These are phyloP conservation scores for Dissophora ornata DNA, from an alignment of 192 early-diverging fungal species.

Conservation along the genomic window DNA sequence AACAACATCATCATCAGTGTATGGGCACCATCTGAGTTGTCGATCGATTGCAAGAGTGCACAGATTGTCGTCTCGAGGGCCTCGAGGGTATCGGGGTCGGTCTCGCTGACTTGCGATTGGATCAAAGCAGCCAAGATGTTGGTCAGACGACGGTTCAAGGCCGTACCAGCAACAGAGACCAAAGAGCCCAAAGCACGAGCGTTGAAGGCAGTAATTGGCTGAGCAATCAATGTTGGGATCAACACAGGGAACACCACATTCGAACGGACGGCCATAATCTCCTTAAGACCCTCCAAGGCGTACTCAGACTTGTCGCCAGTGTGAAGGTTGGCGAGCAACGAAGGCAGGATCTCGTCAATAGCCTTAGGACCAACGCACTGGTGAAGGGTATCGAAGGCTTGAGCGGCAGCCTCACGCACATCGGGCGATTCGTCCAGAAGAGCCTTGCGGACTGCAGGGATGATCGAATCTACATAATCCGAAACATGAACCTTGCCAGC, in stretches of 20 bases:
- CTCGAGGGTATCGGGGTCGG: constrained; percentile 67
- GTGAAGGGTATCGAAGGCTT: constrained; percentile 94
- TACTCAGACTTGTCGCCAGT: constrained; percentile 69
- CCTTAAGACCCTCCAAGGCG: constrained; percentile 95
- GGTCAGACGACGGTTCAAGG: constrained; percentile 84
- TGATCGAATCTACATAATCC: constrained; percentile 88
- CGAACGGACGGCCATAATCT: constrained; percentile 97
- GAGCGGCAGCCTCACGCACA: constrained; percentile 94
- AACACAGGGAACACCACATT: constrained; percentile 98
- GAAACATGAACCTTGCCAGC: constrained; percentile 83
- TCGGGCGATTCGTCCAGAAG: constrained; percentile 86
- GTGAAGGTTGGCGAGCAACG: constrained; percentile 82
- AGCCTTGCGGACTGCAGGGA: constrained; percentile 84
- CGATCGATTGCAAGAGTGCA: constrained; percentile 78
- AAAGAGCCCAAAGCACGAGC: constrained; percentile 90
- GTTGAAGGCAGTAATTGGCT: constrained; percentile 92
- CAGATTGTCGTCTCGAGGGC: constrained; percentile 82
- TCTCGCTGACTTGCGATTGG: constrained; percentile 76
- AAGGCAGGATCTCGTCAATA: constrained; percentile 94
- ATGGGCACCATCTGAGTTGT: constrained; percentile 86
- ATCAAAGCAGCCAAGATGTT: constrained; percentile 87
- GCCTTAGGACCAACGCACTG: constrained; percentile 91
- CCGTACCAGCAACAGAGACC: constrained; percentile 89
- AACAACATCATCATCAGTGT: constrained; percentile 82
- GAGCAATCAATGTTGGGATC: constrained; percentile 91